Conservation (phyloP, 176 grass and related monocot genomes). For the Carex pumila region DNA sequence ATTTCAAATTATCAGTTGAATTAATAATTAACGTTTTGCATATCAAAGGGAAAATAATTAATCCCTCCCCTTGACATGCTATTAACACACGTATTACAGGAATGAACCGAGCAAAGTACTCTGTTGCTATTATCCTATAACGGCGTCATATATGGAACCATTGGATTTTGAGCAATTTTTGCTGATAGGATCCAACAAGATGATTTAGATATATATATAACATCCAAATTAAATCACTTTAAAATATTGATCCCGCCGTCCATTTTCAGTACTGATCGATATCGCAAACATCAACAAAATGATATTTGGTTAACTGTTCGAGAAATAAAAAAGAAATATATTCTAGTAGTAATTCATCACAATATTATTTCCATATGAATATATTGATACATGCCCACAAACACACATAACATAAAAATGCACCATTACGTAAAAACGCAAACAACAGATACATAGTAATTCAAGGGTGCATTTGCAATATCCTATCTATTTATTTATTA, state of each 20-base stretch:
- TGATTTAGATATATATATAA: too few relatives aligned
- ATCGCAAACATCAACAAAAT: too few relatives aligned
- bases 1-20: too few relatives aligned
- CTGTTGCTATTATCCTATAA: background rate
- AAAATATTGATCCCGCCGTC: too few relatives aligned
- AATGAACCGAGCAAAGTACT: background rate
- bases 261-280: too few relatives aligned
- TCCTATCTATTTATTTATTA: background rate
- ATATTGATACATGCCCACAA: background rate
- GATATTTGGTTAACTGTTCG: too few relatives aligned
- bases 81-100: background rate
- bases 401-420: background rate
- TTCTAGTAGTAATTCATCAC: background rate
- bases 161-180: too few relatives aligned
- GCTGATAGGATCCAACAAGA: too few relatives aligned
- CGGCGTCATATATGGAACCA: too few relatives aligned
- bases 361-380: background rate
- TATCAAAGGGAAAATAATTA: background rate
- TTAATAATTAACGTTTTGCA: background rate
- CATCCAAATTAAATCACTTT: too few relatives aligned
- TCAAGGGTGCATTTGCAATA: background rate
- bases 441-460: background rate
- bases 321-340: too few relatives aligned
- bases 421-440: background rate
- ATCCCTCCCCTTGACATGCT: background rate